phyloP scores from a whole-genome alignment of 164 flowering plant species.

The Magnolia changhungtana region DNA sequence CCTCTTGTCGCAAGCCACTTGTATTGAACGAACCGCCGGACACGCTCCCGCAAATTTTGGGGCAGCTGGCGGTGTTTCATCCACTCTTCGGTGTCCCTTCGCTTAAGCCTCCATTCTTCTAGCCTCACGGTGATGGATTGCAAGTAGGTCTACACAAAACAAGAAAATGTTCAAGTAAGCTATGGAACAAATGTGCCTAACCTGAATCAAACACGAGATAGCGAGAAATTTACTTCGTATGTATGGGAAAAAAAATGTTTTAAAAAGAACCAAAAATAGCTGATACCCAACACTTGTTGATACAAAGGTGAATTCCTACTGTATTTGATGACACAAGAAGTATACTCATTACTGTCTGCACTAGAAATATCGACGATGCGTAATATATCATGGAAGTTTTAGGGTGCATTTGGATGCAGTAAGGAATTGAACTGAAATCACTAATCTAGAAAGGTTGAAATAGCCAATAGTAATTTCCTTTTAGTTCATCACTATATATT shows the following conservation, averaged over 20 bases:
- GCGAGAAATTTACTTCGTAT: not conserved
- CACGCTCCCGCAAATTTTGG: conserved; percentile 60
- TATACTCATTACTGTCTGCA: too few relatives aligned
- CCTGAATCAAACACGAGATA: not conserved
- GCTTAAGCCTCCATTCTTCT: conserved; percentile 94
- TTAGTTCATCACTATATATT: too few relatives aligned
- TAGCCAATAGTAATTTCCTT: too few relatives aligned
- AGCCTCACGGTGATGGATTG: conserved; percentile 85
- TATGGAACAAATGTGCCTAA: not conserved
- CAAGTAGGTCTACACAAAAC: conserved; percentile 68
- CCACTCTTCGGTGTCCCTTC: conserved; percentile 97
- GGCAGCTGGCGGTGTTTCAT: conserved; percentile 96
- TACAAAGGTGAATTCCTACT: too few relatives aligned
- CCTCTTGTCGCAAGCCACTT: conserved; percentile 97
- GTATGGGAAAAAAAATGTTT: too few relatives aligned
- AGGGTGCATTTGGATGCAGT: too few relatives aligned
- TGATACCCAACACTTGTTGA: too few relatives aligned
- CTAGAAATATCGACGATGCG: too few relatives aligned
- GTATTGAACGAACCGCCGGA: conserved; percentile 80
- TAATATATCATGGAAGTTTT: too few relatives aligned
- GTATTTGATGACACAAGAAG: not conserved
- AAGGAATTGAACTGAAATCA: too few relatives aligned
- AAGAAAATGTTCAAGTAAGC: not conserved
- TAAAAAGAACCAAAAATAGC: too few relatives aligned
- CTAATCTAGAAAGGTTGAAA: too few relatives aligned